These are phyloP conservation scores for Verticillium klebahnii DNA, from an alignment of 2,329 filamentous ascomycete genomes.

Conservation along the genomic window DNA sequence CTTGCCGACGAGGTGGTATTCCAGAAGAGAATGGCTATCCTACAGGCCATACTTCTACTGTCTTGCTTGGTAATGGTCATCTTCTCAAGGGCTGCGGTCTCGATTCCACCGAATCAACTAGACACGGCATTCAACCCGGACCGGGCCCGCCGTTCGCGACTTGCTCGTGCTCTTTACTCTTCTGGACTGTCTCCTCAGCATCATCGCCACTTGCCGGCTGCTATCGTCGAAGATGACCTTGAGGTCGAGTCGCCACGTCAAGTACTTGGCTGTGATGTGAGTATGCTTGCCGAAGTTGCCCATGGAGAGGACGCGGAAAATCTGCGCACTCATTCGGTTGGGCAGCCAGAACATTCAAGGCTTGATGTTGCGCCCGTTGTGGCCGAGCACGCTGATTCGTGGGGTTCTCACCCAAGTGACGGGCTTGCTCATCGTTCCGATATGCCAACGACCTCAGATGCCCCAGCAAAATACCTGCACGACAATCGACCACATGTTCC, in stretches of 20 bases:
- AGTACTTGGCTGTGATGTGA: neutral
- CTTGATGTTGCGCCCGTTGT: neutral
- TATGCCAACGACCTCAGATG: neutral
- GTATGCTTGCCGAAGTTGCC: neutral
- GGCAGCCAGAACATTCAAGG: neutral
- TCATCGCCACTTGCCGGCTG: neutral
- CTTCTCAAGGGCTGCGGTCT: slow-evolving; percentile 55
- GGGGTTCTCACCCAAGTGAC: neutral
- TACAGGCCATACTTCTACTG: slow-evolving; percentile 82
- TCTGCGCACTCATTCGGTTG: neutral
- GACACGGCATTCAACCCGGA: neutral
- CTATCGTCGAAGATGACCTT: neutral
- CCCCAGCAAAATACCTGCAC: neutral
- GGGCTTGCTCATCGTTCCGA: neutral
- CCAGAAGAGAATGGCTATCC: slow-evolving; percentile 87
- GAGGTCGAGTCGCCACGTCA: neutral
- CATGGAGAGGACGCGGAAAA: neutral
- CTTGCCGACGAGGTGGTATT: slow-evolving; percentile 89
- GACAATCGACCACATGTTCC: neutral
- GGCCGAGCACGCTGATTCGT: neutral
- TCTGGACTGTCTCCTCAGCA: neutral
- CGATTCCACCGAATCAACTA: slow-evolving; percentile 16
- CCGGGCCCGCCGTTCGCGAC: neutral
- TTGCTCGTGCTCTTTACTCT: neutral
- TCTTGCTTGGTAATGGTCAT: slow-evolving; percentile 84